Base-by-base conservation (phyloP, 1,139 yeast genomes). In the Geotrichum reessii region DNA sequence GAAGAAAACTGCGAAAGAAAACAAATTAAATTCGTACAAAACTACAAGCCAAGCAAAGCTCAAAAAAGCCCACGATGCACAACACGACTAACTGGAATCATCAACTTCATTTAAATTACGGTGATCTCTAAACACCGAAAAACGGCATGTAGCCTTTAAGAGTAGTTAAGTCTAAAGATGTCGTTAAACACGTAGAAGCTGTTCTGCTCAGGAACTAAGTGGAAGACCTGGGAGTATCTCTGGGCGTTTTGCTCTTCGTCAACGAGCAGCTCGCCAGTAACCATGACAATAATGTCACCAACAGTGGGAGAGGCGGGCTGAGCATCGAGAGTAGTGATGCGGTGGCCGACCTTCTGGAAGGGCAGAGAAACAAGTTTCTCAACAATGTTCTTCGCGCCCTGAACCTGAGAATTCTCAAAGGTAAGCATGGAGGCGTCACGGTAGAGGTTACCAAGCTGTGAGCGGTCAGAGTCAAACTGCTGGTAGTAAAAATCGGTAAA, bases 401-500 rank as follows among this genome's bases (percentile, higher is more conserved):
- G 99, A 67, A 88, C 81, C 79, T 92, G 97, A 61, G 93, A 80
- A 60, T 92, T 86, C 78, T 95, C 99, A 70, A 93, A 93, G 52
- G 99, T 93, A 76, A 95, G 81, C 99, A 95, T 95, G 33, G 98
- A 91, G 73, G 87, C 92, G 62, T 89, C 96, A 74, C 99, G 87
- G 85, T 93, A 93, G 69, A 93, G 84, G 78, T 89, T 87, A 67
- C 96, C 97, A 73, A 93, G 84, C 75, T 89, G 95, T 62, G 90
- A 75, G 80, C 99, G 88, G 76, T 93, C 96, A 68, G 85, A 75
- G 75, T 93, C 98, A 72, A 93, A 93, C 76, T 90, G 96, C 74
- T 89, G 87, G 83, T 93, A 93, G 84, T 93, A 93, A 73, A 91
- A 93, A 74, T 81, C 86, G 72, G 96, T 89, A 79, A 92, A 92